Conservation (phyloP, 305 asterid species). For the Striga hermonthica region DNA sequence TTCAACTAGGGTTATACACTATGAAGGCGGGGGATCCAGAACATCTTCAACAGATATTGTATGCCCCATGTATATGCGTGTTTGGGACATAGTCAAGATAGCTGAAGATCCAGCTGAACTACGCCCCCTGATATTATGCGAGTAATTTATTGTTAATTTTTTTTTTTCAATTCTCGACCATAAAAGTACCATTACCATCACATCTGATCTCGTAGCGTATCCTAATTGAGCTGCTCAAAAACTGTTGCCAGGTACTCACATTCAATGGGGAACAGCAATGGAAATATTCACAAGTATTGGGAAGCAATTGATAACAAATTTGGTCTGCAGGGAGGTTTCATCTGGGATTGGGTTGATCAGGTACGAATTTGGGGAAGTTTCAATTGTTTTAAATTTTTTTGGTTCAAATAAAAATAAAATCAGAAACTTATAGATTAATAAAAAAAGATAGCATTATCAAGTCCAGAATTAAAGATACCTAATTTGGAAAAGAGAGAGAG, state of each 20-base stretch:
- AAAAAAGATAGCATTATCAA: not conserved
- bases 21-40: constrained; percentile 94
- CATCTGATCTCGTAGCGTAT: constrained; percentile 20
- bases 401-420: constrained; percentile 10
- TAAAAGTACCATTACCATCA: constrained; percentile 19
- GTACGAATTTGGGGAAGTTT: constrained; percentile 37
- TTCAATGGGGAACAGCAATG: constrained; percentile 98
- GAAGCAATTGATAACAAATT: constrained; percentile 94
- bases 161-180: constrained; percentile 30
- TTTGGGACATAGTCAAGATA: constrained; percentile 80
- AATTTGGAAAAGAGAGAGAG: not conserved
- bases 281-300: constrained; percentile 88
- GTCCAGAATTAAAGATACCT: not conserved
- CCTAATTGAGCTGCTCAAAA: constrained; percentile 32
- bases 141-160: constrained; percentile 46
- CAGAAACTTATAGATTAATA: not conserved
- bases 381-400: constrained; percentile 12
- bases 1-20: constrained; percentile 80
- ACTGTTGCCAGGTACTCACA: constrained; percentile 69
- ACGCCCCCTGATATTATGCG: constrained; percentile 95
- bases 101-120: constrained; percentile 86
- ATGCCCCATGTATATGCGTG: constrained; percentile 97
- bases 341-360: constrained; percentile 99
- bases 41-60: constrained; percentile 94
- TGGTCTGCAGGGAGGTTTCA: constrained; percentile 99